Base-by-base conservation (phyloP, 805 yeast species). In the Clavispora asparagi region DNA sequence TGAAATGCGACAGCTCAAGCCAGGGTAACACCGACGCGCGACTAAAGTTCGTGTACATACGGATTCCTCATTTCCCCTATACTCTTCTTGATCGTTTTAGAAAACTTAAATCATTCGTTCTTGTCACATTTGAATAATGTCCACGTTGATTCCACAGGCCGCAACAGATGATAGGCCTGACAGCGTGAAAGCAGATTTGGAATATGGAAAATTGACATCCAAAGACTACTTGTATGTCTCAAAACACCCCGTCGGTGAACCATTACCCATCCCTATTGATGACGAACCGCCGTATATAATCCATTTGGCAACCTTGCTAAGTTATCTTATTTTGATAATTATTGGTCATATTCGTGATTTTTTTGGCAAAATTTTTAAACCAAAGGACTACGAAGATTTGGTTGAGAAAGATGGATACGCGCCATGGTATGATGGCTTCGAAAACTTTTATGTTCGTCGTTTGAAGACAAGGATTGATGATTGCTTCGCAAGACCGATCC, bases 401-500 rank as follows among this genome's bases (percentile, higher is more conserved):
- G 66, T 84, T 43, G 92, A 87, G 59, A 76, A 77, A 52, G 83
- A 92, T 62, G 99, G 99, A 1, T 82, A 87, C 59, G 97, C 99
- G 30, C 98, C 99, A 27, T 86, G 96, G 85, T 87, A 85, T 58
- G 86, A 94, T 25, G 92, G 90, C 40, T 90, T 92, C 63, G 99
- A 94, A 67, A 82, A 87, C 52, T 95, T 94, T 64, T 94, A 91
- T 65, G 85, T 91, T 38, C 84, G 99, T 58, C 83, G 98, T 59
- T 78, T 94, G 74, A 91, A 94, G 64, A 79, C 78, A 56, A 85
- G 96, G 67, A 79, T 94, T 48, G 96, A 87, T 63, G 98, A 92
- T 68, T 89, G 97, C 66, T 94, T 94, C 65, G 88, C 95, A 1
- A 82, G 96, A 63, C 97, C 97, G 38, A 88, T 95, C n/a, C 85